Evolutionary conservation across 2,329 filamentous ascomycete species (phyloP).

Genomic region (Fusarium odoratissimum): DNA sequence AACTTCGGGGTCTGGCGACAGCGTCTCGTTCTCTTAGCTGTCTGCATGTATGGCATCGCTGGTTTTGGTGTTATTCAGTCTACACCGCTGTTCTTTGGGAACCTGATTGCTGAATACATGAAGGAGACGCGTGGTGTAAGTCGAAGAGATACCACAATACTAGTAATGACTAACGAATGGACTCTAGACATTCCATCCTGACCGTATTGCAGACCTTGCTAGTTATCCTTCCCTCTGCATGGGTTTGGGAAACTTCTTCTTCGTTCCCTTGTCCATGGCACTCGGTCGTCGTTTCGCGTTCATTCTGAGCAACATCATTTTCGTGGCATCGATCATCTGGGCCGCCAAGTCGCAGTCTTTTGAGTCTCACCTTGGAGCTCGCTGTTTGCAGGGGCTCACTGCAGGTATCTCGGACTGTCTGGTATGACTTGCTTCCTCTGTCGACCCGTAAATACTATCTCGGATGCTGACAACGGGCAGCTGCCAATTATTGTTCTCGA

Average conservation of each 20-base stretch:
- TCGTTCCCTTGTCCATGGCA: background rate
- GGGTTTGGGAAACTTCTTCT: background rate
- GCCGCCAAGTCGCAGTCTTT: background rate
- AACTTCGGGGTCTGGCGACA: background rate
- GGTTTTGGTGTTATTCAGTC: background rate
- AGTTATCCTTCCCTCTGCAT: background rate
- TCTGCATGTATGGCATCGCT: background rate
- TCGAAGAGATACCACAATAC: too few species aligned
- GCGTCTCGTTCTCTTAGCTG: background rate
- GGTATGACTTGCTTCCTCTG: background rate
- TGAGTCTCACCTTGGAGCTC: background rate
- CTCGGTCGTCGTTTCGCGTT: background rate
- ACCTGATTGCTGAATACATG: background rate
- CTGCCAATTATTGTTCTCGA: background rate
- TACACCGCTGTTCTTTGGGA: background rate
- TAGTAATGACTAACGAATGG: too few species aligned
- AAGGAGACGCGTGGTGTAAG: background rate
- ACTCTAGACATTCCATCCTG: background rate
- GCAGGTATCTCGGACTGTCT: background rate
- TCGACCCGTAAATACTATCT: too few species aligned
- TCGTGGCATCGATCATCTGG: background rate
- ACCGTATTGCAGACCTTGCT: background rate
- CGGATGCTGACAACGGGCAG: background rate
- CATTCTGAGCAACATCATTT: background rate
- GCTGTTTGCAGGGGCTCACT: background rate